These are phyloP conservation scores for Ogataea paradorogensis DNA, from an alignment of 805 yeast genomes.

Conservation along the genomic window DNA sequence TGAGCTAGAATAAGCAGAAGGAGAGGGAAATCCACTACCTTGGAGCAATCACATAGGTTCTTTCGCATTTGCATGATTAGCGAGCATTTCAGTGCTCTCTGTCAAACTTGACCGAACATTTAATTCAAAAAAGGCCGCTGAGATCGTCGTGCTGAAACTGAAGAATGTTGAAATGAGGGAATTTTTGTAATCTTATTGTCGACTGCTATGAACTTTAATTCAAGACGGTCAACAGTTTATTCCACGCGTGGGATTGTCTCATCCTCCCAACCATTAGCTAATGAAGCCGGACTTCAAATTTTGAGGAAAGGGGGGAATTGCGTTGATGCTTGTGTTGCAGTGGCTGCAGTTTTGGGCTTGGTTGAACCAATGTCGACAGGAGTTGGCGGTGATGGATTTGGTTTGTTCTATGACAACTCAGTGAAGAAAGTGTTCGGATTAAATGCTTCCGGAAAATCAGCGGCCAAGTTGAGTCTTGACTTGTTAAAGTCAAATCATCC, in stretches of 20 bases:
- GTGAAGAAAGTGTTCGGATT: slow-evolving; percentile 57
- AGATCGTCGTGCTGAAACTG: no score
- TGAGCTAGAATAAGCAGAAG: no score
- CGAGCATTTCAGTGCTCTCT: no score
- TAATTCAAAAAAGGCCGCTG: no score
- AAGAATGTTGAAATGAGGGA: no score
- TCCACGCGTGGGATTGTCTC: slow-evolving; percentile 72
- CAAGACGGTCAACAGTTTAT: slow-evolving; percentile 72
- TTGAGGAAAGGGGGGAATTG: slow-evolving; percentile 72
- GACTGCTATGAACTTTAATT: slow-evolving; percentile 27
- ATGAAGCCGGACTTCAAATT: slow-evolving; percentile 66
- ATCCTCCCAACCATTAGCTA: slow-evolving; percentile 74
- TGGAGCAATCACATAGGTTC: no score
- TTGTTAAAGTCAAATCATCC: slow-evolving; percentile 39
- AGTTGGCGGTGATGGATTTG: slow-evolving; percentile 69
- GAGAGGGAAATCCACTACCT: no score
- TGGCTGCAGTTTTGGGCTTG: slow-evolving; percentile 52
- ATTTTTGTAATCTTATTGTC: no score
- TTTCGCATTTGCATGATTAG: no score
- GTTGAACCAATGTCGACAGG: slow-evolving; percentile 62
- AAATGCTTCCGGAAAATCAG: slow-evolving; percentile 76
- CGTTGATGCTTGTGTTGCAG: slow-evolving; percentile 62
- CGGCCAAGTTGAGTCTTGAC: slow-evolving; percentile 47
- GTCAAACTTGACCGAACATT: no score
- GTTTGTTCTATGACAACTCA: slow-evolving; percentile 51